Evolutionary conservation across 1,139 yeast genomes (phyloP), one percentile per base, ranked within the genome.

Genomic region (Eremothecium sinecaudum): DNA sequence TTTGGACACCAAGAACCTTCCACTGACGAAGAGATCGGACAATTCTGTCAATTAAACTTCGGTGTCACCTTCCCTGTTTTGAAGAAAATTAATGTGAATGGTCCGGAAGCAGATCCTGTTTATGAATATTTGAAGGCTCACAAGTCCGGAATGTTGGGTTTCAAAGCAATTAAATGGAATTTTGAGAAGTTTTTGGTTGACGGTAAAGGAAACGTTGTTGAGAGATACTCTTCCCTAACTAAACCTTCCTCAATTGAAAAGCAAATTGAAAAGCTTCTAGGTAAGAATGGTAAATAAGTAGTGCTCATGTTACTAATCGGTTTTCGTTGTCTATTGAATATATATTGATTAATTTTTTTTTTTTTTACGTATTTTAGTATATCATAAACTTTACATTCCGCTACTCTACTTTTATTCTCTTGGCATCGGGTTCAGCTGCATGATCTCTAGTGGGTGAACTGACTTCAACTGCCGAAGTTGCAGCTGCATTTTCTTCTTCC

Each of bases 1-100:
- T 87, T 87, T 54, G 83, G 80, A 15, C 71, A 70, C 47, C 94
- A 87, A 61, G 94, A 84, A 51, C 93, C 94, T 2, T 73, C 73
- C 1, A 56, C 70, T 4, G 75, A 73, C 28, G 69, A 64, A 30
- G 72, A 76, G 43, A 77, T 83, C 35, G 71, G 69, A 5, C 51
- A 58, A 25, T 71, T 69, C 50, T 78, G 87, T 47, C 65, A 71
- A 30, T 43, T 61, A 33, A 71, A 70, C 46, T 86, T 67, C 55
- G 78, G 81, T 11, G 93, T 83, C 23, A 66, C 79, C 11, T 61
- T 60, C 47, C 62, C 61, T 13, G 71, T 87, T 18, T 66, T 87
- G 69, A 66, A 70, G 53, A 84, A 86, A 63, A 58, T 82, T 40
- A 80, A 81, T 20, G 95, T 87, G 42, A 87, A 87, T 58, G 97